Percentiles rank a stretch among this genome's conserved stretches.
Conservation (phyloP, 208 protist genomes). For the Crithidia thermophila region DNA sequence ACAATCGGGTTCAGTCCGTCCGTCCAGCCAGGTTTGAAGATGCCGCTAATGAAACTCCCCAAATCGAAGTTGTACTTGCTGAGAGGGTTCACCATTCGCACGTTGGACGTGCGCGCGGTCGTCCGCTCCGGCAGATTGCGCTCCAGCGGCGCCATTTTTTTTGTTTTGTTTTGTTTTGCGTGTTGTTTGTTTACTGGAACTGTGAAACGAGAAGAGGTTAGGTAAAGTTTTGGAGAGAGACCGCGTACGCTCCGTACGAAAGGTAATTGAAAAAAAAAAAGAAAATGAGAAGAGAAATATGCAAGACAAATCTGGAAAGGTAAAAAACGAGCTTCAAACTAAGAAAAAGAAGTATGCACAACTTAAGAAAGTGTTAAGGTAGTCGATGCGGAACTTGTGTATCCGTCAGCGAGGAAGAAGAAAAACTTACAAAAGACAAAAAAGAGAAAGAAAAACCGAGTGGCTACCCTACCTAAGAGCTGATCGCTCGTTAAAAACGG, state of each 20-base stretch:
- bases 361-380: too few species aligned
- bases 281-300: not conserved
- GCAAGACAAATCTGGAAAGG: not conserved
- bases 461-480: too few species aligned
- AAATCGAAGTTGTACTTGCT: not conserved
- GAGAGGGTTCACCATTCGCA: constrained; percentile 3
- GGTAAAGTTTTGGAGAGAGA: not conserved
- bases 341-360: too few species aligned
- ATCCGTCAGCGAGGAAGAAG: too few species aligned
- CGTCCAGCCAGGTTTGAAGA: too few species aligned
- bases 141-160: not conserved
- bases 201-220: constrained; percentile 1
- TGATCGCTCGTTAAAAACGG: too few species aligned
- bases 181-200: not conserved
- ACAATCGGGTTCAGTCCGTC: too few species aligned
- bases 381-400: too few species aligned
- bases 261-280: not conserved
- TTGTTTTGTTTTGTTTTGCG: not conserved
- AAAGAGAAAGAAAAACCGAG: not conserved
- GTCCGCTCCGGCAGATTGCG: not conserved
- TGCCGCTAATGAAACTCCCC: not conserved
- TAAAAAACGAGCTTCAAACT: too few species aligned
- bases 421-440: not conserved
- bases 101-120: constrained; percentile 7
- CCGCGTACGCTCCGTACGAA: too few species aligned